Evolutionary conservation across 306 rosid species (phyloP).

Genomic region (Acacia acuminata): DNA sequence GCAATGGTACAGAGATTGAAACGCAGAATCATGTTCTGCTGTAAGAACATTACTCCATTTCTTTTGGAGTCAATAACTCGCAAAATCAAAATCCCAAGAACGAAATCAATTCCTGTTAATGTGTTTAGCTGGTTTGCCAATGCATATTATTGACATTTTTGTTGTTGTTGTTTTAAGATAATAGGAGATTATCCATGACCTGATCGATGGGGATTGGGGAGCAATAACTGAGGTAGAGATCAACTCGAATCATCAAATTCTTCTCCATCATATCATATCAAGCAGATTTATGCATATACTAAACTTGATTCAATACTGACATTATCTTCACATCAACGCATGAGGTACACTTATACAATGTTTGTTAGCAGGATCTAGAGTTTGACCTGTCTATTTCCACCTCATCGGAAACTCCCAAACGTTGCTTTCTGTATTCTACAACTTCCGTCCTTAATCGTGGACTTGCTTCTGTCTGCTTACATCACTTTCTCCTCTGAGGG

Average conservation of each 20-base stretch:
- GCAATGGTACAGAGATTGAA: no score
- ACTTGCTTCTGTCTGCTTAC: constrained; percentile 16
- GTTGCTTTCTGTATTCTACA: not conserved
- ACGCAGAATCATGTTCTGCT: no score
- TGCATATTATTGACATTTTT: no score
- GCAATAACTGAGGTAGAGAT: no score
- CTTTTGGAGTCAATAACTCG: no score
- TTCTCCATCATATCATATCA: not conserved
- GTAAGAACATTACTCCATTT: not conserved
- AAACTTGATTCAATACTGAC: not conserved
- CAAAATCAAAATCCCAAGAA: no score
- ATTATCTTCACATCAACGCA: not conserved
- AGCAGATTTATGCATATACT: not conserved
- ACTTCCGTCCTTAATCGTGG: constrained; percentile 1
- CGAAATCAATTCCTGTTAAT: no score
- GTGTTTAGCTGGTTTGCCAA: no score
- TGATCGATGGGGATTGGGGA: no score
- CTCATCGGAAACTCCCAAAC: not conserved
- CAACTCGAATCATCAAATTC: no score
- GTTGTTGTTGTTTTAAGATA: no score
- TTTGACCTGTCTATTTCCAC: not conserved
- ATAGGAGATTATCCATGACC: no score
- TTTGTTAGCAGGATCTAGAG: not conserved
- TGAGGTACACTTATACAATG: not conserved
- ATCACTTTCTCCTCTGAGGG: not conserved